A percentile compares a stretch with the other conserved stretches of the same genome.
Evolutionary conservation across 805 yeast species (phyloP).

Genomic region (Yarrowia divulgata): DNA sequence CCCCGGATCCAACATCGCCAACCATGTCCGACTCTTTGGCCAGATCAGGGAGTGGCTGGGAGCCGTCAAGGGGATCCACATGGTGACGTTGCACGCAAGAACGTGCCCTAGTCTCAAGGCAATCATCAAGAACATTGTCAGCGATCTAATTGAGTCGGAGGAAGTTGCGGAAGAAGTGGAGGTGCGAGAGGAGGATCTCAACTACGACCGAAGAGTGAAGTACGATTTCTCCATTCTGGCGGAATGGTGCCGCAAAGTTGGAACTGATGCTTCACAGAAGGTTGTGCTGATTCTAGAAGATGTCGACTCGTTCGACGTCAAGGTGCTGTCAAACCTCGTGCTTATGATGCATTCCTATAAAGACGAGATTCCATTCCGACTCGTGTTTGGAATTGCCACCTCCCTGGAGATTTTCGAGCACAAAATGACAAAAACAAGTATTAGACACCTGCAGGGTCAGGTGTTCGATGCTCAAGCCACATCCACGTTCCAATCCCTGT

Average conservation of each 20-base stretch:
- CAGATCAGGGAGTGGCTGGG: slow-evolving; percentile 43
- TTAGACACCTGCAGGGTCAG: slow-evolving; percentile 45
- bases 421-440: slow-evolving; percentile 47
- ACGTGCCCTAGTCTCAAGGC: slow-evolving; percentile 51
- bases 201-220: slow-evolving; percentile 49
- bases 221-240: slow-evolving; percentile 52
- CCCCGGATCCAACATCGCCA: slow-evolving; percentile 51
- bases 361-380: slow-evolving; percentile 48
- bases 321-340: slow-evolving; percentile 48
- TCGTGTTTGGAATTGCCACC: slow-evolving; percentile 51
- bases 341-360: slow-evolving; percentile 50
- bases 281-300: slow-evolving; percentile 50
- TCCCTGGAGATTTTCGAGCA: slow-evolving; percentile 51
- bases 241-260: slow-evolving; percentile 47
- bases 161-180: slow-evolving; percentile 40
- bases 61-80: slow-evolving; percentile 20
- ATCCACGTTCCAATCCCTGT: slow-evolving; percentile 41
- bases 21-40: slow-evolving; percentile 48
- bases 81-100: slow-evolving; percentile 49
- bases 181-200: slow-evolving; percentile 41
- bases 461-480: slow-evolving; percentile 46
- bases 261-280: not conserved
- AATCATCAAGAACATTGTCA: slow-evolving; percentile 49
- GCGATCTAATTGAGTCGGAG: slow-evolving; percentile 46
- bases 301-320: slow-evolving; percentile 51